A percentile compares a stretch with the other conserved stretches of the same genome.
phyloP scores from a whole-genome alignment of 139 green algal genomes.

The Chlorella vulgaris region DNA sequence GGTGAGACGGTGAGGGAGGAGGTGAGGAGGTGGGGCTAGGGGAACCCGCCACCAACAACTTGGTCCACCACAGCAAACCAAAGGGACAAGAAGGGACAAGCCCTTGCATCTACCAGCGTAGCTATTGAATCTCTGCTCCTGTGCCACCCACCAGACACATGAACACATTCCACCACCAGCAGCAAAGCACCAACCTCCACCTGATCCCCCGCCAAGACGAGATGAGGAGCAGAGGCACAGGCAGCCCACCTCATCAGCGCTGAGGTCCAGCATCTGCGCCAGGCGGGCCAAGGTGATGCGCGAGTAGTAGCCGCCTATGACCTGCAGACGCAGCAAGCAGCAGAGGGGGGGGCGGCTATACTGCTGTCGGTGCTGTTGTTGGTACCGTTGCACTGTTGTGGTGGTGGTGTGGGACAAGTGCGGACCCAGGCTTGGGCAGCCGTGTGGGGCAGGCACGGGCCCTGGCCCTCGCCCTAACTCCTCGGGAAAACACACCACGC shows the following conservation, averaged over 20 bases:
- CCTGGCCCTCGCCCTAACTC: too few relatives aligned
- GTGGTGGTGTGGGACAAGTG: neutral
- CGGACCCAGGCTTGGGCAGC: too few relatives aligned
- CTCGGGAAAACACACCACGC: too few relatives aligned
- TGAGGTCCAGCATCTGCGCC: conserved; percentile 85
- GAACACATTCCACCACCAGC: neutral
- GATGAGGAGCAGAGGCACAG: neutral
- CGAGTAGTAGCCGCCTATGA: conserved; percentile 82
- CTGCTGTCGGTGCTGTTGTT: neutral
- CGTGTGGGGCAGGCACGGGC: too few relatives aligned
- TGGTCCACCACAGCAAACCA: too few relatives aligned
- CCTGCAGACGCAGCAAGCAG: neutral
- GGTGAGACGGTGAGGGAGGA: neutral
- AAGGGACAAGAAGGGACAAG: too few relatives aligned
- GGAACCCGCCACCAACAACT: too few relatives aligned
- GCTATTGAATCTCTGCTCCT: too few relatives aligned
- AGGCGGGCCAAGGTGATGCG: conserved; percentile 60
- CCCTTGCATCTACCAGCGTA: too few relatives aligned
- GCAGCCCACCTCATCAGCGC: conserved; percentile 65
- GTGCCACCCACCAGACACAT: too few relatives aligned
- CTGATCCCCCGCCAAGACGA: neutral
- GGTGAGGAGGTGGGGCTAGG: too few relatives aligned
- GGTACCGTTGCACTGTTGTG: too few relatives aligned
- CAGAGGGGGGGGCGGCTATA: neutral
- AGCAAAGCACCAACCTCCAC: neutral